These are phyloP conservation scores for Neurospora sp. DNA, from an alignment of 495 filamentous ascomycete species.

Conservation along the genomic window DNA sequence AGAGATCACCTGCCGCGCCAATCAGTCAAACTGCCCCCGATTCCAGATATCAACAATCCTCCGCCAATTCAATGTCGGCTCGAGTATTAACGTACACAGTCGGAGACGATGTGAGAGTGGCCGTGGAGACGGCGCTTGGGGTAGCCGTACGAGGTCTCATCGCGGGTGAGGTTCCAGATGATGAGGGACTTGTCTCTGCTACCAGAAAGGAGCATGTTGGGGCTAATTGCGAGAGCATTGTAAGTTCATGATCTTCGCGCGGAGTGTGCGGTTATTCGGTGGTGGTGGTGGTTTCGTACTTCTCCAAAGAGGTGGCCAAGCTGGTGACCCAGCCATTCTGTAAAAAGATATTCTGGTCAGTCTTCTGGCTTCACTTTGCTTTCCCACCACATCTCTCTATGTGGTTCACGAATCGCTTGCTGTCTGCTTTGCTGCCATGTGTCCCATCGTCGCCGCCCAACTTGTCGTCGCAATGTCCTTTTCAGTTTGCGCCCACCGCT, in stretches of 20 bases:
- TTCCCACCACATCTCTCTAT: not conserved
- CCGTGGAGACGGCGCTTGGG: conserved; percentile 97
- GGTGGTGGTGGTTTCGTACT: conserved; percentile 47
- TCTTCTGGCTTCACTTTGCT: not conserved
- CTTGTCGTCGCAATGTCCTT: not conserved
- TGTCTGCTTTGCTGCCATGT: not conserved
- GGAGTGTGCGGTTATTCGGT: conserved; percentile 5
- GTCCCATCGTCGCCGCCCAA: not conserved
- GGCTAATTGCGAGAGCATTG: conserved; percentile 45
- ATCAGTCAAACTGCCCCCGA: conserved; percentile 20
- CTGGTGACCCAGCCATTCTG: conserved; percentile 66
- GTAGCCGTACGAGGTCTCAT: conserved; percentile 94
- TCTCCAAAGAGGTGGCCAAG: conserved; percentile 97
- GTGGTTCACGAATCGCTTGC: not conserved
- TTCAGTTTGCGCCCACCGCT: not conserved
- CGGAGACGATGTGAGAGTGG: conserved; percentile 99
- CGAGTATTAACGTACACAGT: conserved; percentile 70
- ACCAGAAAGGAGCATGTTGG: conserved; percentile 98
- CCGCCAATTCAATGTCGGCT: not conserved
- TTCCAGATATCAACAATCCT: conserved; percentile 4
- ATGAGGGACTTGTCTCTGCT: conserved; percentile 98
- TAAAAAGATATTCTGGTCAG: conserved; percentile 7
- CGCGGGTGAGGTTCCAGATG: conserved; percentile 99
- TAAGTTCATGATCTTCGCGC: conserved; percentile 16
- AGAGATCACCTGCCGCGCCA: conserved; percentile 76